Conservation (phyloP, 371 early-diverging fungal genomes). For the Zopfochytrium polystomum region DNA sequence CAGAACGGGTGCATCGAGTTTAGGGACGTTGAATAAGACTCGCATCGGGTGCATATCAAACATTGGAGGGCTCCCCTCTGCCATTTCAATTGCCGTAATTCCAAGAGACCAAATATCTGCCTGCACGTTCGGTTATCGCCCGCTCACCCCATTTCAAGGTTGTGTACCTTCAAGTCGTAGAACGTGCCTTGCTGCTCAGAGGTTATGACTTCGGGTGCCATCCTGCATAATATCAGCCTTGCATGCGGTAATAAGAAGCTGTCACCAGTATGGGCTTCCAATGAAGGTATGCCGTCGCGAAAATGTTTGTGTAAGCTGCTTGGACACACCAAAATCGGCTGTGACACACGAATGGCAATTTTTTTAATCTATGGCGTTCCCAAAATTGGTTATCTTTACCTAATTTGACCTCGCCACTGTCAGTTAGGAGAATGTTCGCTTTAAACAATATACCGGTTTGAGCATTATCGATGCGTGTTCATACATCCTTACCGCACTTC, state of each 20-base stretch:
- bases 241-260: not conserved
- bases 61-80: conserved; percentile 52
- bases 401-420: conserved; percentile 48
- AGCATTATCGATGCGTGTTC: too few species aligned
- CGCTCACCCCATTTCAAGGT: not conserved
- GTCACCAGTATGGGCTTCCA: conserved; percentile 53
- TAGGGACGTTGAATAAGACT: conserved; percentile 54
- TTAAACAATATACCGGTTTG: too few species aligned
- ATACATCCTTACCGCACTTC: conserved; percentile 45
- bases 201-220: conserved; percentile 62
- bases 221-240: conserved; percentile 25
- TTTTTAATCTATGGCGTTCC: not conserved
- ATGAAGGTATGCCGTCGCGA: conserved; percentile 52
- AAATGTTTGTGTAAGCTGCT: conserved; percentile 49
- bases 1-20: conserved; percentile 43
- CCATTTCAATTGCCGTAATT: conserved; percentile 59
- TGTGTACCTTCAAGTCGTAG: conserved; percentile 48
- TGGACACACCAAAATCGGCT: conserved; percentile 57
- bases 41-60: conserved; percentile 58
- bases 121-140: conserved; percentile 3
- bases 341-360: too few species aligned
- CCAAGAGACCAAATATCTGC: conserved; percentile 52
- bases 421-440: conserved; percentile 52
- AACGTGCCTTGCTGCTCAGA: conserved; percentile 51
- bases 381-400: conserved; percentile 23